These are phyloP conservation scores for Colletotrichum siamense DNA, from an alignment of 2,329 filamentous ascomycete species.

Conservation along the genomic window DNA sequence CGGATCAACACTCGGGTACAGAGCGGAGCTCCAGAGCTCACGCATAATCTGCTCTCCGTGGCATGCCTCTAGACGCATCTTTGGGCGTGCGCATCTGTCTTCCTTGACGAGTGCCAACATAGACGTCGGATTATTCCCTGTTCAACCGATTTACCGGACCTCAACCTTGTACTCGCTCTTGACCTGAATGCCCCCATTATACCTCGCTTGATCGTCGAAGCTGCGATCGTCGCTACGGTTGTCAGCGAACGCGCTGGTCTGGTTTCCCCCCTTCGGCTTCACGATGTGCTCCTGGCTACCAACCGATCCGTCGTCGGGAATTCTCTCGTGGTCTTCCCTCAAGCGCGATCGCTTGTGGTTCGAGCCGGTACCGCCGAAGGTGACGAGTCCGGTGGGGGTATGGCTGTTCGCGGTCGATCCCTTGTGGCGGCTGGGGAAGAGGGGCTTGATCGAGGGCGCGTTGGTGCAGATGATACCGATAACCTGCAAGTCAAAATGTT, in stretches of 20 bases:
- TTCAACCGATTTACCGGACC: background rate
- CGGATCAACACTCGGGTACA: background rate
- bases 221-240: background rate
- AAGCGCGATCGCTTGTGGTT: background rate
- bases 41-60: background rate
- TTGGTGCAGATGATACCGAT: conserved; percentile 16
- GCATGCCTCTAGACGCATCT: background rate
- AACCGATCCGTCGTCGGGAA: conserved; percentile 1
- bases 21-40: background rate
- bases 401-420: background rate
- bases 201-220: background rate
- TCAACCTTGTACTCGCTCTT: conserved; percentile 14
- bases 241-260: conserved; percentile 1
- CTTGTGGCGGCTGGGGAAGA: conserved; percentile 1
- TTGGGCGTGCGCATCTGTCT: fast-evolving
- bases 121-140: background rate
- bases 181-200: background rate
- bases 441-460: conserved; percentile 13
- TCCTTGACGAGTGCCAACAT: background rate
- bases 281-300: conserved; percentile 17
- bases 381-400: conserved; percentile 5
- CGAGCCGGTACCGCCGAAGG: conserved; percentile 5
- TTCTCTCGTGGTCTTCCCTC: background rate
- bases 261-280: background rate
- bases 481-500: background rate